Conservation (phyloP, 768 basidiomycete species). For the Gymnopilus junonius region DNA sequence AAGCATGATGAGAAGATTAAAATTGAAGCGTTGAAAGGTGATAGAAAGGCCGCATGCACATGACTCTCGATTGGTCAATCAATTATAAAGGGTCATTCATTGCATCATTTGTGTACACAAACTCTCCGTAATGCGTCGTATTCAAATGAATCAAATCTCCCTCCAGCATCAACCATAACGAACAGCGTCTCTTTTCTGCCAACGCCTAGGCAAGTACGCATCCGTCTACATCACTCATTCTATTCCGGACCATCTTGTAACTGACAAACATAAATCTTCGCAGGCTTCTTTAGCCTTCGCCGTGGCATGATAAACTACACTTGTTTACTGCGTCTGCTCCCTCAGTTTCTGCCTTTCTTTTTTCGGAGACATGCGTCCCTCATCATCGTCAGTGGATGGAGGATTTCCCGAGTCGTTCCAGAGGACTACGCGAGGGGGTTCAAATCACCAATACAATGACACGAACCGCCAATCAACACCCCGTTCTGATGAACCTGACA, state of each 20-base stretch:
- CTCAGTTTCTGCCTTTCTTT: neutral
- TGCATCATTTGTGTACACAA: constrained; percentile 18
- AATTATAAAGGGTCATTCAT: constrained; percentile 17
- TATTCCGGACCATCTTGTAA: neutral
- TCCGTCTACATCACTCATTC: neutral
- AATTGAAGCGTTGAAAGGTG: neutral
- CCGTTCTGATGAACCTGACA: neutral
- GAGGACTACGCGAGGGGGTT: constrained; percentile 16
- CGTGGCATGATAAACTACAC: constrained; percentile 16
- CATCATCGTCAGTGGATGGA: neutral
- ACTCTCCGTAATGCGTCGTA: neutral
- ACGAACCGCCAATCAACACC: neutral
- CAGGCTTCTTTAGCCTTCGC: constrained; percentile 16
- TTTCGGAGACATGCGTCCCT: neutral
- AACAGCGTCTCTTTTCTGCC: neutral
- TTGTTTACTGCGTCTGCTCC: neutral
- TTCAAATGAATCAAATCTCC: no score
- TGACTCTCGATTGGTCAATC: neutral
- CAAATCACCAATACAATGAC: constrained; percentile 6
- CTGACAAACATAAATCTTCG: constrained; percentile 22
- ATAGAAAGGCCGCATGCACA: neutral
- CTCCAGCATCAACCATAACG: neutral
- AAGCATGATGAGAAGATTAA: neutral
- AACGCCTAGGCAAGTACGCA: neutral
- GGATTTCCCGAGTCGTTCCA: constrained; percentile 28